Evolutionary conservation across 2,329 filamentous ascomycete species (phyloP), one percentile per base, ranked within the genome.

Genomic region (Trichoderma sp.): DNA sequence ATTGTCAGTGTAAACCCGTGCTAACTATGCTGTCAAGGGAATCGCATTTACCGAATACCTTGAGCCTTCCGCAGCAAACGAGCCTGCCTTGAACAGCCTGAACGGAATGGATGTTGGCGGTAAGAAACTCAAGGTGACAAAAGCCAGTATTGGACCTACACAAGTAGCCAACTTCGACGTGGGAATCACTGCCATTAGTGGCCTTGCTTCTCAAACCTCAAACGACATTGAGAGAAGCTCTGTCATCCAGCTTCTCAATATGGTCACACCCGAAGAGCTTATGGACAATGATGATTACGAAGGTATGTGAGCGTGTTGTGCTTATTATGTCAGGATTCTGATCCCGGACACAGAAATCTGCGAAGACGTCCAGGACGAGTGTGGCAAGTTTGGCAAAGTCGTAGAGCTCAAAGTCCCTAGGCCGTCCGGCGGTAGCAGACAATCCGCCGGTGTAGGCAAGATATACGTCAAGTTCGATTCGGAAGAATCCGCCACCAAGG

Each of bases 41-140:
- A 93, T 99, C 74, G 94, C 94, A 0, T 99, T 99, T 82, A 97
- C 93, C 80, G 96, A 99, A 79, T 99, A 97, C 74, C 84, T 87
- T 64, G 93, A 98, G 70, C 86, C 92, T 8, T 77, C 85, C 9
- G 69, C 72, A 19, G 86, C 87, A 45, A 97, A 95, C 27, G 89
- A 92, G 68, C 90, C 94, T 69, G 95, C 95, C 13, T 90, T 98
- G 15, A 92, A 97, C 72, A 93, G 92, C 12, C 83, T 99, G 34
- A 94, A 98, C 74, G 92, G 91, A 37, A 97, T 99, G 90, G 92
- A 95, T 71, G 88, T 99, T 15, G 94, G 92, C 48, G 94, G 97
- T 70, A 90, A 91, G 74, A 88, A 90, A 73, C 86, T 99, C 66
- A 94, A 91, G 81, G 93, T 97, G 39, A 84, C 88, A 72, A 92